These are phyloP conservation scores for Cicer arietinum DNA, from an alignment of 306 rosid genomes.

Conservation along the genomic window DNA sequence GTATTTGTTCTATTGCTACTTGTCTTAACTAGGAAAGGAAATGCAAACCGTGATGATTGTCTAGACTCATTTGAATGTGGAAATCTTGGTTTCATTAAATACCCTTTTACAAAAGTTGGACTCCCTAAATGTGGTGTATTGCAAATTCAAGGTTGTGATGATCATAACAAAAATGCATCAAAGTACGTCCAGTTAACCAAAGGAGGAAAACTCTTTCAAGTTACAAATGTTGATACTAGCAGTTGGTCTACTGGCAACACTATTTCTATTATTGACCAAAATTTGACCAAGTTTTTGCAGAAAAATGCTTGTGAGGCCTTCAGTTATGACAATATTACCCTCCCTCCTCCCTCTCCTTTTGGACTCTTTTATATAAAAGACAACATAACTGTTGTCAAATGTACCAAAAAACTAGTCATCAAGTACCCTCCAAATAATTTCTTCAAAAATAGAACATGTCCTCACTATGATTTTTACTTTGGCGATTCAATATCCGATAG, in stretches of 20 bases:
- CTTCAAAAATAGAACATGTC: background rate
- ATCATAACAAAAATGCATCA: background rate
- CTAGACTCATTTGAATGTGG: constrained; percentile 43
- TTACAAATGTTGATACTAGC: background rate
- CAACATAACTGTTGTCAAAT: constrained; percentile 24
- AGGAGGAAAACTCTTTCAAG: constrained; percentile 16
- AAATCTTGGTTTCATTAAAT: background rate
- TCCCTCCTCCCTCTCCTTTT: constrained; percentile 35
- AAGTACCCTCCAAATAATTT: background rate
- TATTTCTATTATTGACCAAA: background rate
- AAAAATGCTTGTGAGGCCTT: constrained; percentile 9
- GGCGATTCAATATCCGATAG: background rate
- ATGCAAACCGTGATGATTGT: background rate
- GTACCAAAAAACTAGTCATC: background rate
- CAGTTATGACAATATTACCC: background rate
- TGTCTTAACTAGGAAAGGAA: background rate
- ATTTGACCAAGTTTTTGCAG: background rate
- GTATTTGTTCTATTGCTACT: constrained; percentile 2
- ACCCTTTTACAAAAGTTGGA: constrained; percentile 34
- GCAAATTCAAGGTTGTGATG: constrained; percentile 34
- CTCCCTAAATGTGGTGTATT: constrained; percentile 38
- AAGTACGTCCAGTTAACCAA: constrained; percentile 6
- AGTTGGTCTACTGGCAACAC: accelerated
- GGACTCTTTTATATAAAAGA: background rate
- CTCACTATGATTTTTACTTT: constrained; percentile 7